These are phyloP conservation scores for Austroboletus eburneus DNA, from an alignment of 768 basidiomycete genomes.

Conservation along the genomic window DNA sequence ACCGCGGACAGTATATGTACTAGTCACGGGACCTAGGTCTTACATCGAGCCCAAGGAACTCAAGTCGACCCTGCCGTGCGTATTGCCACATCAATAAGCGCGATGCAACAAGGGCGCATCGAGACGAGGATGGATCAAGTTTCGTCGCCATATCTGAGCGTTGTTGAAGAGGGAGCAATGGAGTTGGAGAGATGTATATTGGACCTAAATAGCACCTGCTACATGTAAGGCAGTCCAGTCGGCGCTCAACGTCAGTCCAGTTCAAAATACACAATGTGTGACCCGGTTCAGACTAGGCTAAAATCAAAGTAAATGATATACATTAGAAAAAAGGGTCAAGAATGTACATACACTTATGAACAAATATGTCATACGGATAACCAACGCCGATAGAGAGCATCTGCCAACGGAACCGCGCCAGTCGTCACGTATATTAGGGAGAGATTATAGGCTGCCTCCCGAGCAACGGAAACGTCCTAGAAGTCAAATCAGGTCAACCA, in stretches of 20 bases:
- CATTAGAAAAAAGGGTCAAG: too few relatives aligned
- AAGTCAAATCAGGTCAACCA: background rate
- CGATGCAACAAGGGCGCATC: background rate
- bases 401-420: conserved; percentile 67
- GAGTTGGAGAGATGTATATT: background rate
- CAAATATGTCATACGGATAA: conserved; percentile 54
- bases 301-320: background rate
- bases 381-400: conserved; percentile 73
- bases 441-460: conserved; percentile 86
- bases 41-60: too few relatives aligned
- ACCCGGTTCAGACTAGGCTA: conserved; percentile 1
- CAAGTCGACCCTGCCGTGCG: too few relatives aligned
- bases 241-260: background rate
- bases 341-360: background rate
- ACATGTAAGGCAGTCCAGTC: background rate
- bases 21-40: too few relatives aligned
- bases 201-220: background rate
- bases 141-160: conserved; percentile 8
- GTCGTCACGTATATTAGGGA: conserved; percentile 78
- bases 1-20: too few relatives aligned
- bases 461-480: conserved; percentile 51
- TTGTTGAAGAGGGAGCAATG: too few relatives aligned
- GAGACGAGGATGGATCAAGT: conserved; percentile 9
- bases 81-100: background rate
- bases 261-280: background rate